phyloP scores from a whole-genome alignment of 2,329 filamentous ascomycete genomes.

The Hymenoscyphus infarciens region DNA sequence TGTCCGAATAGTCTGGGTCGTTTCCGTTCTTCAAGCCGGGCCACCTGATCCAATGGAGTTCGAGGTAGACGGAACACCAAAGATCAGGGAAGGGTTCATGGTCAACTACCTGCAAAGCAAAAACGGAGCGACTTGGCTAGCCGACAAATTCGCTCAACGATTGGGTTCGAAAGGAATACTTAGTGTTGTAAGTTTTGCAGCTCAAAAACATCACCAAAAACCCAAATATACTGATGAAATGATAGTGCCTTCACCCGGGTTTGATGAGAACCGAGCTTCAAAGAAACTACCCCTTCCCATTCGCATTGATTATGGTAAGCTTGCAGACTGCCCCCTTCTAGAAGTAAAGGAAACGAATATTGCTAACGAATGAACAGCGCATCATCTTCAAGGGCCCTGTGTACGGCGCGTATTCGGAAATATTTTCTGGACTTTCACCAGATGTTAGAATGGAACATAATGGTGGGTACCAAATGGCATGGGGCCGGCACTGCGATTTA shows the following conservation, averaged over 20 bases:
- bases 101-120: slow-evolving; percentile 38
- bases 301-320: slow-evolving; percentile 22
- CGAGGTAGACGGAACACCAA: slow-evolving; percentile 29
- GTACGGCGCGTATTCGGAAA: slow-evolving; percentile 38
- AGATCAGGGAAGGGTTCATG: slow-evolving; percentile 21
- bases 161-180: slow-evolving; percentile 35
- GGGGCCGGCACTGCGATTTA: slow-evolving; percentile 36
- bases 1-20: slow-evolving; percentile 36
- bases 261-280: slow-evolving; percentile 40
- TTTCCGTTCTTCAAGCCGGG: slow-evolving; percentile 18
- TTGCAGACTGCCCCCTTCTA: background rate
- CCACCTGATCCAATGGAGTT: slow-evolving; percentile 16
- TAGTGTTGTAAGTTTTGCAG: slow-evolving; percentile 35
- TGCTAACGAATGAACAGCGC: slow-evolving; percentile 10
- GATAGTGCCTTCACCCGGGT: slow-evolving; percentile 39
- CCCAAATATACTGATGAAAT: too few species aligned
- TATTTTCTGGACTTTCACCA: slow-evolving; percentile 37
- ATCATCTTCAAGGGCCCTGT: slow-evolving; percentile 31
- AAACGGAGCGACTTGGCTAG: slow-evolving; percentile 34
- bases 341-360: background rate
- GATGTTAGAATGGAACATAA: slow-evolving; percentile 34
- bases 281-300: slow-evolving; percentile 26
- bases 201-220: too few species aligned
- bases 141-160: slow-evolving; percentile 31
- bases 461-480: slow-evolving; percentile 42